Base-by-base conservation (phyloP, 2,329 filamentous ascomycete species). In the Cyphellophora europaea region DNA sequence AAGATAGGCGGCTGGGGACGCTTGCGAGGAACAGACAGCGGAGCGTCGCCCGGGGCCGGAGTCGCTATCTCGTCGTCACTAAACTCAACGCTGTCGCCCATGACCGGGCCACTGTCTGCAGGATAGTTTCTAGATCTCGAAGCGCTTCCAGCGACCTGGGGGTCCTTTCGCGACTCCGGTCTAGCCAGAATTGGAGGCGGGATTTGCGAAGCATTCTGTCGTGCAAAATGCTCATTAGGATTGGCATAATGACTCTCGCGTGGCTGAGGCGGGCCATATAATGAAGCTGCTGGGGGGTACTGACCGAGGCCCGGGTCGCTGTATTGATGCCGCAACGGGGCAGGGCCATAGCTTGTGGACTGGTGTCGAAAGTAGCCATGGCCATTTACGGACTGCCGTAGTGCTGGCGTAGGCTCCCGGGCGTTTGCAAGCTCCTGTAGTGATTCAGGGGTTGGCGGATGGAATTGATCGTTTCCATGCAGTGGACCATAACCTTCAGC, bases 21-120 rank as follows among this genome's bases (percentile, higher is more conserved):
- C 8, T 8, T 25, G n/a, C 8, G 21, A 8, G 21, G 21, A 8
- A n/a, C 21, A 8, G 21, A 25, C 21, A 25, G 8, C n/a, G 21
- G 21, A 8, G n/a, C 21, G 21, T 25, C 8, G 21, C 8, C 8
- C 8, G 21, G 8, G n/a, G 8, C n/a, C 8, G 5, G 13, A 29
- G 5, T 17, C 16, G 15, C 19, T 11, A 17, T 13, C 6, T 41
- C 38, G 12, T 46, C 38, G 27, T 42, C 41, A 15, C 41, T 42
- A 32, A 42, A 42, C 19, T 46, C 43, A 19, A 40, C 35, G 15
- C 32, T 38, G 18, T 36, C 19, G 17, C 10, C 30, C 3, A 19
- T 13, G 13, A 39, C 30, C 2, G n/a, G n/a, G n/a, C n/a, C n/a
- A n/a, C n/a, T n/a, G n/a, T n/a, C n/a, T n/a, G n/a, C n/a, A n/a